A percentile compares a stretch with the other conserved stretches of the same genome.
Evolutionary conservation across 768 basidiomycete genomes (phyloP).

Genomic region (Termitomyces sp.): DNA sequence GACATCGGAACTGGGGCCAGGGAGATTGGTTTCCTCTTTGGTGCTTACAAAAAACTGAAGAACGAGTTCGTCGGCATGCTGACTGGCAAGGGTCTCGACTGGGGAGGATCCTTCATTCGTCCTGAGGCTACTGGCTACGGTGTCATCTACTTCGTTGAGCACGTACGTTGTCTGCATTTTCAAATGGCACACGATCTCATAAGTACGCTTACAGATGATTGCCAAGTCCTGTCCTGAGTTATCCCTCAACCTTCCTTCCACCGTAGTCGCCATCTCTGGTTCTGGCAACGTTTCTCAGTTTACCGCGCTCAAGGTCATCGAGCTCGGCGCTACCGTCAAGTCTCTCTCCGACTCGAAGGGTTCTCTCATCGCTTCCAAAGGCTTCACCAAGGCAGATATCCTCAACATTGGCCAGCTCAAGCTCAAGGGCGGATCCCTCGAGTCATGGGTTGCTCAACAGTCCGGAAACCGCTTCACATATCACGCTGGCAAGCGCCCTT

Average conservation of each 20-base stretch:
- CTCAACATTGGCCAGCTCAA: slow-evolving; percentile 46
- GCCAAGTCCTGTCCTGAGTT: slow-evolving; percentile 52
- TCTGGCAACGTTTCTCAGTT: slow-evolving; percentile 74
- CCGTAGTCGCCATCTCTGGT: slow-evolving; percentile 53
- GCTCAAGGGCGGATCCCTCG: slow-evolving; percentile 44
- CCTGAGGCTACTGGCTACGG: slow-evolving; percentile 73
- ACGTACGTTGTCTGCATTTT: slow-evolving; percentile 35
- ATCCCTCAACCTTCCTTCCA: slow-evolving; percentile 38
- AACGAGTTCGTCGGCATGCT: slow-evolving; percentile 70
- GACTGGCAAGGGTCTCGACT: slow-evolving; percentile 64
- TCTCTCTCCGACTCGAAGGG: slow-evolving; percentile 76
- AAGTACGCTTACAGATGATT: slow-evolving; percentile 39
- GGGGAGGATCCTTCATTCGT: slow-evolving; percentile 70
- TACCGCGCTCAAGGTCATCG: slow-evolving; percentile 73
- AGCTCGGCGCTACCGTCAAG: slow-evolving; percentile 66
- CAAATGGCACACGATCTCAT: too few species aligned
- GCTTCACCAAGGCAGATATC: slow-evolving; percentile 55
- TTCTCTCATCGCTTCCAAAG: slow-evolving; percentile 50
- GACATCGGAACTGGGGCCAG: slow-evolving; percentile 74
- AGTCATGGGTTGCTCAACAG: slow-evolving; percentile 25
- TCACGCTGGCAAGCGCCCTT: slow-evolving; percentile 56
- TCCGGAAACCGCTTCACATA: slow-evolving; percentile 38
- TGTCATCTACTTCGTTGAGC: slow-evolving; percentile 70
- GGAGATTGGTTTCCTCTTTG: slow-evolving; percentile 73
- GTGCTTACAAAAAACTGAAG: slow-evolving; percentile 68